Conservation (phyloP, 352 stramenopile species). For the Globisporangium rhizosaccharum region DNA sequence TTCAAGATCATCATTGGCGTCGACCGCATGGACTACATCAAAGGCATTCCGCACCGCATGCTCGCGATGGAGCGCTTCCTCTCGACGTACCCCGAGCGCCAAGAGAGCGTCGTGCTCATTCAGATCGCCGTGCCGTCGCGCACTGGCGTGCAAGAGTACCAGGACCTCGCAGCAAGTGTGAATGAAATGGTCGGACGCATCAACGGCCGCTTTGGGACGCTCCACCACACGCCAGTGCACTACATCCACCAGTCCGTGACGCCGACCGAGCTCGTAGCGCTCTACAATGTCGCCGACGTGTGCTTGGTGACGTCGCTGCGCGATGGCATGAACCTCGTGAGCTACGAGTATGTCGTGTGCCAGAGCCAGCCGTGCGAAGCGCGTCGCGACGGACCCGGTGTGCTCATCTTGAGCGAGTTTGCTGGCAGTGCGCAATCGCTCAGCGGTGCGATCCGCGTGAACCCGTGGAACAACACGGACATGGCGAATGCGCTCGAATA, state of each 20-base stretch:
- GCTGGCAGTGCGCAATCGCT: constrained; percentile 84
- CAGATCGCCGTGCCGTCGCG: constrained; percentile 93
- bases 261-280: constrained; percentile 77
- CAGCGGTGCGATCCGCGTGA: constrained; percentile 84
- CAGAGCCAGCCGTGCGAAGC: constrained; percentile 49
- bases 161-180: constrained; percentile 64
- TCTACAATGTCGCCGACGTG: constrained; percentile 87
- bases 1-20: constrained; percentile 83
- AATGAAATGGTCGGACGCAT: constrained; percentile 88
- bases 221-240: constrained; percentile 87
- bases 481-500: constrained; percentile 74
- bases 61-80: constrained; percentile 80
- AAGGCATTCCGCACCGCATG: constrained; percentile 87
- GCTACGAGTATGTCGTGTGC: constrained; percentile 86
- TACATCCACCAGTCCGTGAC: constrained; percentile 85
- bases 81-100: constrained; percentile 69
- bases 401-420: constrained; percentile 88
- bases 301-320: constrained; percentile 84
- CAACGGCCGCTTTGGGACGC: constrained; percentile 82
- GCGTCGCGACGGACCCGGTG: constrained; percentile 50
- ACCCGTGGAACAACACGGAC: constrained; percentile 86
- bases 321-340: constrained; percentile 90
- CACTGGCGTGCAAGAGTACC: constrained; percentile 48
- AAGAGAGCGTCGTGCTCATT: constrained; percentile 93
- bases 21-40: constrained; percentile 84